These are phyloP conservation scores for Pleurotus citrinopileatus DNA, from an alignment of 768 basidiomycete genomes.

Conservation along the genomic window DNA sequence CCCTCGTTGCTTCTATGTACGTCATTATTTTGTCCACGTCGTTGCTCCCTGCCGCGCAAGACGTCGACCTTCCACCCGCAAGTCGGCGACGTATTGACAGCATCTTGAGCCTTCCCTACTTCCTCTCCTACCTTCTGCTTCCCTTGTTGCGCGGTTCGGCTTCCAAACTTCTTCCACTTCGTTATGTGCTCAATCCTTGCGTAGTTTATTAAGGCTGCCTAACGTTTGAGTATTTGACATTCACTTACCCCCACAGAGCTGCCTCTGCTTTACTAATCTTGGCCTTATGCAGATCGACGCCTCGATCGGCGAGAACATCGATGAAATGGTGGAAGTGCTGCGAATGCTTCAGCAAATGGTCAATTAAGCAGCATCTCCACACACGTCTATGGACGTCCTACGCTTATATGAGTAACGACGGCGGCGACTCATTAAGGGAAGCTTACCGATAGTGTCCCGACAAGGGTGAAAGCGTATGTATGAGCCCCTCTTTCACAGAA, in stretches of 20 bases:
- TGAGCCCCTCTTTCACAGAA: slow-evolving; percentile 57
- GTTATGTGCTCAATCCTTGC: slow-evolving; percentile 44
- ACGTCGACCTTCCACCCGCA: slow-evolving; percentile 18
- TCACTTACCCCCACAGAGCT: slow-evolving; percentile 49
- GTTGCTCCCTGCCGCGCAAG: slow-evolving; percentile 22
- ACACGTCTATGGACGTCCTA: slow-evolving; percentile 53
- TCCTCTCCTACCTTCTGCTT: slow-evolving; percentile 30
- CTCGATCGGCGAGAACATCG: slow-evolving; percentile 44
- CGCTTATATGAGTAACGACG: background rate
- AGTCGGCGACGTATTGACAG: background rate
- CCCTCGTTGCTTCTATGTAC: no score
- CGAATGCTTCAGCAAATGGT: background rate
- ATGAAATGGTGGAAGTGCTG: slow-evolving; percentile 63
- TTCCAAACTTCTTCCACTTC: slow-evolving; percentile 41
- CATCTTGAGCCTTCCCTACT: slow-evolving; percentile 21
- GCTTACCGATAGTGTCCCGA: slow-evolving; percentile 62
- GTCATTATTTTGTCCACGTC: no score
- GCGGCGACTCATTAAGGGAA: background rate
- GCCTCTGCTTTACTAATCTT: slow-evolving; percentile 60
- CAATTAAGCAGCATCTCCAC: slow-evolving; percentile 12
- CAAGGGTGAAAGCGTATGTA: slow-evolving; percentile 59
- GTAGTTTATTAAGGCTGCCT: background rate
- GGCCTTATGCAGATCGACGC: slow-evolving; percentile 58
- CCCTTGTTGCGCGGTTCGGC: slow-evolving; percentile 22
- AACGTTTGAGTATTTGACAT: background rate